Percentiles rank a stretch among this genome's conserved stretches.
These are phyloP conservation scores for Paramecium primaurelia DNA, from an alignment of 73 alveolate species.

Conservation along the genomic window DNA sequence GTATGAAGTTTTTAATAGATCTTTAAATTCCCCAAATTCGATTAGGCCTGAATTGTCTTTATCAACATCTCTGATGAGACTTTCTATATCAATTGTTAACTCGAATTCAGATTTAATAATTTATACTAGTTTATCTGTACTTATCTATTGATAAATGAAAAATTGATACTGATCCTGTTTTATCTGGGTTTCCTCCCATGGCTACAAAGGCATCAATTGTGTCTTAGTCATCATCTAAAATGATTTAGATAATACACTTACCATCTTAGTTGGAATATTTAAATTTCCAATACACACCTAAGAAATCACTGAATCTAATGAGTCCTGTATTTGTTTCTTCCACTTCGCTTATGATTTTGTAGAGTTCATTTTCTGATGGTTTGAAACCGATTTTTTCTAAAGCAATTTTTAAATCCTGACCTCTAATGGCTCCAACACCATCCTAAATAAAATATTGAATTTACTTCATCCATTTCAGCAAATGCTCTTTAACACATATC, in stretches of 20 bases:
- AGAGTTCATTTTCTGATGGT: conserved; percentile 67
- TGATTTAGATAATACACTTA: background rate
- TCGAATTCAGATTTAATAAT: conserved; percentile 81
- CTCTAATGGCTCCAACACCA: conserved; percentile 78
- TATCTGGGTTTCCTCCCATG: conserved; percentile 93
- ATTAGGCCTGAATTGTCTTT: conserved; percentile 86
- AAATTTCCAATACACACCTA: conserved; percentile 56
- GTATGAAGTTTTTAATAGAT: conserved; percentile 37
- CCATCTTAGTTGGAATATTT: conserved; percentile 56
- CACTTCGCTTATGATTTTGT: conserved; percentile 81
- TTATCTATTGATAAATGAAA: background rate
- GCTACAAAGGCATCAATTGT: conserved; percentile 94
- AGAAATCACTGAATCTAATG: conserved; percentile 64
- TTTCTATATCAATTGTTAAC: conserved; percentile 85
- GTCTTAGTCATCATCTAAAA: background rate
- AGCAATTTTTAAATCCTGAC: conserved; percentile 76
- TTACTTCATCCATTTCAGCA: conserved; percentile 44
- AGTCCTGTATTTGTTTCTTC: conserved; percentile 82
- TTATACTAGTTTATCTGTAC: conserved; percentile 74
- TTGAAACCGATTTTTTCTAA: conserved; percentile 80
- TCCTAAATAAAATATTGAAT: conserved; percentile 70
- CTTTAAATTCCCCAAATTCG: conserved; percentile 81
- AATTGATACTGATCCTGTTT: conserved; percentile 71
- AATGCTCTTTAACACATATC: conserved; percentile 34
- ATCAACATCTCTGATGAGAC: conserved; percentile 72